Evolutionary conservation across 2,329 filamentous ascomycete species (phyloP).

Genomic region (Cladosporium cucumerinum): DNA sequence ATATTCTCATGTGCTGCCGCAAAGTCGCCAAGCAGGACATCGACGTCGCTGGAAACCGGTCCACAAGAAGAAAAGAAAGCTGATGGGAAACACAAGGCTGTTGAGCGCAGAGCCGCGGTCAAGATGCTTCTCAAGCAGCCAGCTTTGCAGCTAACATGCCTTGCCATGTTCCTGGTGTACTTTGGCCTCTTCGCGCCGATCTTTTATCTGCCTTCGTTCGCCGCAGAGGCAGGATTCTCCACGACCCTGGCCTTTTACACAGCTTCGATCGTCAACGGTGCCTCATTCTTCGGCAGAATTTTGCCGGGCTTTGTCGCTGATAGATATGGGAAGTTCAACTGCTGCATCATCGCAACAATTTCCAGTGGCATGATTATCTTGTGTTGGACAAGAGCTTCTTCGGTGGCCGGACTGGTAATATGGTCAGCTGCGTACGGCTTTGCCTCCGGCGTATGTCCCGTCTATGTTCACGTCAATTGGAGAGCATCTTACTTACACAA

Average conservation of each 20-base stretch:
- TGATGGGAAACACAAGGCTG: neutral
- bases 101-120: neutral
- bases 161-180: constrained; percentile 32
- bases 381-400: constrained; percentile 29
- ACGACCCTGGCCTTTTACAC: constrained; percentile 31
- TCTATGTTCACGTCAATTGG: neutral
- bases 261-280: constrained; percentile 40
- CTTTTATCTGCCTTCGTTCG: constrained; percentile 40
- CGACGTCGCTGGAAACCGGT: neutral
- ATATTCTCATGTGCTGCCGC: constrained; percentile 18
- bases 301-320: constrained; percentile 41
- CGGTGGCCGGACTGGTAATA: constrained; percentile 24
- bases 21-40: neutral
- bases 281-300: constrained; percentile 40
- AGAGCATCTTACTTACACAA: constrained; percentile 9
- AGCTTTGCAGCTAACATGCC: constrained; percentile 20
- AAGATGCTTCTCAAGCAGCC: neutral
- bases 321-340: constrained; percentile 42
- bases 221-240: constrained; percentile 27
- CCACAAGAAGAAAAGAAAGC: neutral
- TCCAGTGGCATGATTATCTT: constrained; percentile 38
- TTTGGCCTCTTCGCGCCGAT: constrained; percentile 36
- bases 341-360: constrained; percentile 36
- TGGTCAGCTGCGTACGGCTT: constrained; percentile 44
- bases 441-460: constrained; percentile 40